A percentile compares a stretch with the other conserved stretches of the same genome.
Evolutionary conservation across 2,329 filamentous ascomycete genomes (phyloP).

Genomic region (Sclerotinia subarctica): DNA sequence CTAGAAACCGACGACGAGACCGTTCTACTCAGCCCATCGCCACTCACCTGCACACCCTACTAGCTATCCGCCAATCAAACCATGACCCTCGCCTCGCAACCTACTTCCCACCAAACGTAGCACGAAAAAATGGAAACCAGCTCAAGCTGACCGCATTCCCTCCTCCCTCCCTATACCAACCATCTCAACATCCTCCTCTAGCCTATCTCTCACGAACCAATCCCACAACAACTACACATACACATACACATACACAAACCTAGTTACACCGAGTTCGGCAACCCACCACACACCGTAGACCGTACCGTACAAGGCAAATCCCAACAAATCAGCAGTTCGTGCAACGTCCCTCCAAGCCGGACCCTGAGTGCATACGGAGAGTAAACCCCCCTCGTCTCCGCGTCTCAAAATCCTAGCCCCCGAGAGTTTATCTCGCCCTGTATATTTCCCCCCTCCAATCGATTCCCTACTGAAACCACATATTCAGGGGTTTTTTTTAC

Average conservation of each 20-base stretch:
- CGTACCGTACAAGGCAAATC: not conserved
- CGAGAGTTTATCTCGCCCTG: too few relatives aligned
- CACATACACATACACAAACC: not conserved
- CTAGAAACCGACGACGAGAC: not conserved
- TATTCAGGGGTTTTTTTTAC: not conserved
- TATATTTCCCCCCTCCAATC: not conserved
- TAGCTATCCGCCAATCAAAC: not conserved
- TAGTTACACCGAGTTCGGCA: slow-evolving; percentile 7
- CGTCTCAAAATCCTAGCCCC: too few relatives aligned
- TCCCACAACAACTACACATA: not conserved
- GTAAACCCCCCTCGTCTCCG: not conserved
- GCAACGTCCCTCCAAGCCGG: not conserved
- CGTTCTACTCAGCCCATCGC: not conserved
- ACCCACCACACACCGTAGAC: not conserved
- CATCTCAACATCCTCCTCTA: not conserved
- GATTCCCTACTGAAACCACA: not conserved
- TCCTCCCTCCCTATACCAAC: not conserved
- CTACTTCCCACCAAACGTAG: not conserved
- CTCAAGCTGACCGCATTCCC: not conserved
- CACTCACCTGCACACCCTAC: not conserved
- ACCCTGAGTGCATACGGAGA: not conserved
- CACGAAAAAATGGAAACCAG: not conserved
- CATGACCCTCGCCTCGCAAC: not conserved
- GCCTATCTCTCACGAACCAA: not conserved
- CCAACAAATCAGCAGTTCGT: not conserved